Evolutionary conservation across 768 basidiomycete genomes (phyloP).

Genomic region (Suillus bovinus): DNA sequence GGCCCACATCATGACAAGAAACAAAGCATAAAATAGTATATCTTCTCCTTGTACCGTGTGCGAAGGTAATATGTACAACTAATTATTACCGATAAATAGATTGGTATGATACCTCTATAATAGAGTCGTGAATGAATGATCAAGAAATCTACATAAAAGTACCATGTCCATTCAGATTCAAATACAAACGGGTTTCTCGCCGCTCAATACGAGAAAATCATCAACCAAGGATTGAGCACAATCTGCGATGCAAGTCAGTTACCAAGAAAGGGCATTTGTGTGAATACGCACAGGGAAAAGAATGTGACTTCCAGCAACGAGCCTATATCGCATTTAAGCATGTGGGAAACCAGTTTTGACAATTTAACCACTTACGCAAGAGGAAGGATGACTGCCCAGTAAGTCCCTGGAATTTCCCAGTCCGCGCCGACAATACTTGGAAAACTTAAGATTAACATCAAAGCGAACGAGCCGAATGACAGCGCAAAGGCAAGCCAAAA

Average conservation of each 20-base stretch:
- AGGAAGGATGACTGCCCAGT: constrained; percentile 80
- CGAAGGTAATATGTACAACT: background rate
- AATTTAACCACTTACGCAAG: constrained; percentile 58
- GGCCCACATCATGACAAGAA: too few relatives aligned
- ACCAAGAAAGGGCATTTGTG: background rate
- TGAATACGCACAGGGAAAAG: constrained; percentile 67
- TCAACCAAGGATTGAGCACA: constrained; percentile 85
- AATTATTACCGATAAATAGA: too few relatives aligned
- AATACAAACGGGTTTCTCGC: background rate
- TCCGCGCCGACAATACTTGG: constrained; percentile 50
- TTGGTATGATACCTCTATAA: constrained; percentile 2
- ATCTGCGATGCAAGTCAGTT: constrained; percentile 45
- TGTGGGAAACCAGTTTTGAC: background rate
- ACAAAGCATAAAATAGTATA: background rate
- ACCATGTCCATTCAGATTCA: background rate
- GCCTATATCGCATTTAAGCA: constrained; percentile 31
- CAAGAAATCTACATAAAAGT: background rate
- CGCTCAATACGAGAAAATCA: constrained; percentile 69
- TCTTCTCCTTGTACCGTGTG: background rate
- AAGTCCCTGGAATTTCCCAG: constrained; percentile 61
- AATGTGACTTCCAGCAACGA: constrained; percentile 66
- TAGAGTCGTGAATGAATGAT: background rate
- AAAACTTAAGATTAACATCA: constrained; percentile 58
- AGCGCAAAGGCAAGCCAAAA: constrained; percentile 69
- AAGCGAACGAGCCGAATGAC: constrained; percentile 49